Base-by-base conservation (phyloP, 768 basidiomycete species). In the Hortiboletus flavorubellus region DNA sequence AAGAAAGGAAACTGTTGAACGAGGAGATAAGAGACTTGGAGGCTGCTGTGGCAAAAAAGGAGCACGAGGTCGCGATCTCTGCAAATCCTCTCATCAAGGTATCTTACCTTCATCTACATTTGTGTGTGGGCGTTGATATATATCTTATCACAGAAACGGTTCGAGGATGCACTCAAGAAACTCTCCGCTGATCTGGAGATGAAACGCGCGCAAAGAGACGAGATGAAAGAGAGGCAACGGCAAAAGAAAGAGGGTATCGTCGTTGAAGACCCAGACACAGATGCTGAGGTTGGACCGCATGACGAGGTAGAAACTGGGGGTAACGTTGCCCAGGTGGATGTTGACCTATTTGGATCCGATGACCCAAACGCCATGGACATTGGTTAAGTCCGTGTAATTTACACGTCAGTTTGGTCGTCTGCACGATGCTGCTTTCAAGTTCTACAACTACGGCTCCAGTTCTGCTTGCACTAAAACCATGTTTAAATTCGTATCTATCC, bases 21-120 rank as follows among this genome's bases (percentile, higher is more conserved):
- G 94, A 94, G 64, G 93, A 96, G 71, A 93, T 95, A 47, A 77
- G 84, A 45, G 93, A 96, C 68, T 73, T 97, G 59, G 90, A 96
- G 70, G 86, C 85, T 46, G 94, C 93, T 3, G 89, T 95, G 12
- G 78, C 83, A 41, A 90, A 91, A 80, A 96, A 95, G 74, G 80
- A 81, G 45, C 81, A 77, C 21, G 93, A 96, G 71, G 85, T 95
- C 57, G 81, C 87, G 3, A 87, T 85, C 61, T 89, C 90, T 18
- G 82, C 84, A 4, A 97, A 97, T 69, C 88, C 90, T 37, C 80
- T 96, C 53, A 93, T 97, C 67, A 86, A 84, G 78, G 92, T 91
- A 58, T 62, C 29, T 34, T 35, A 29, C 12, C 33, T 45, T 1
- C 10, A 16, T 10, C 39, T 52, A 23, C 54, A n/a, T 52, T 34